A percentile compares a stretch with the other conserved stretches of the same genome.
phyloP scores from a whole-genome alignment of 2,329 filamentous ascomycete species.

The Aspergillus ochraceus region DNA sequence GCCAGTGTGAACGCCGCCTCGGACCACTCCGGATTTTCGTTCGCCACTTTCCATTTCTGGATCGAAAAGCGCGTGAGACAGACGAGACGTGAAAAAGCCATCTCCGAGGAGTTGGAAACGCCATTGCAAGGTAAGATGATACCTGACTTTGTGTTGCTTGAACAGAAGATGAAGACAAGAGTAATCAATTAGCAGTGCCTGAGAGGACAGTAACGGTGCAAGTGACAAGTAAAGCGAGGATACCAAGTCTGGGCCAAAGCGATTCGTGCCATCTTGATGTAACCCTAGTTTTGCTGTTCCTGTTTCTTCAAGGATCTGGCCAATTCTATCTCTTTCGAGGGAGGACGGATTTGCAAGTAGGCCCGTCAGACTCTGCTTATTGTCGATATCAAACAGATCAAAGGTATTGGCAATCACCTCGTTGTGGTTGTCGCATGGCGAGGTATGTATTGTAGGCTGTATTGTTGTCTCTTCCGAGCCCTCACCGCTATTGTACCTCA shows the following conservation, averaged over 20 bases:
- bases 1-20: conserved; percentile 72
- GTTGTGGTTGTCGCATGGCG: not conserved
- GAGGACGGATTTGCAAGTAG: conserved; percentile 24
- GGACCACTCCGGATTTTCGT: conserved; percentile 66
- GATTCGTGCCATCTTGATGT: conserved; percentile 11
- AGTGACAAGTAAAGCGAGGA: conserved; percentile 69
- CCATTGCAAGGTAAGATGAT: conserved; percentile 72
- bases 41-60: conserved; percentile 79
- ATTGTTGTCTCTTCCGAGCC: conserved; percentile 23
- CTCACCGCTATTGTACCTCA: conserved; percentile 34
- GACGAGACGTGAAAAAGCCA: conserved; percentile 75
- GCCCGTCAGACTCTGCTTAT: conserved; percentile 23
- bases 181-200: conserved; percentile 74
- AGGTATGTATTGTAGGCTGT: not conserved
- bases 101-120: conserved; percentile 83
- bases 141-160: conserved; percentile 66
- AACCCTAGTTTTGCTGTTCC: conserved; percentile 20
- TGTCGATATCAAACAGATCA: conserved; percentile 38
- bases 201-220: conserved; percentile 68
- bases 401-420: conserved; percentile 25
- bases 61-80: conserved; percentile 83
- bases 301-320: conserved; percentile 27
- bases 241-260: conserved; percentile 43
- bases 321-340: conserved; percentile 30
- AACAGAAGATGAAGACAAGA: conserved; percentile 78